Evolutionary conservation across 306 rosid genomes (phyloP).

Genomic region (Cyclanthera cordifolia): DNA sequence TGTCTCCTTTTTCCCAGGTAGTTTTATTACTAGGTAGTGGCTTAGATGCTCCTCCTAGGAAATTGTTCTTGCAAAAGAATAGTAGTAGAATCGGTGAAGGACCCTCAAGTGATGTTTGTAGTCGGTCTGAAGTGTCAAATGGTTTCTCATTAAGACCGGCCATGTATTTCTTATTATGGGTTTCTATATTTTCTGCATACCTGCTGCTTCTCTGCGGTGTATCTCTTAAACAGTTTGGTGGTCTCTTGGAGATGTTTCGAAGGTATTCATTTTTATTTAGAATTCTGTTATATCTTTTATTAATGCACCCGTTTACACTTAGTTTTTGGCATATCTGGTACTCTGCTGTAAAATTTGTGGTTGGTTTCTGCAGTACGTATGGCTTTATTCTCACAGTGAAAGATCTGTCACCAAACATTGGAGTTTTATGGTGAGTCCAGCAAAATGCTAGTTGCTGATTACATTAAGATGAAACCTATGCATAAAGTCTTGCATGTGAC

Average conservation of each 20-base stretch:
- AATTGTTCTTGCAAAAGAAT: constrained; percentile 36
- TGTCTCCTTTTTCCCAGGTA: constrained; percentile 34
- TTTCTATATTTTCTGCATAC: constrained; percentile 58
- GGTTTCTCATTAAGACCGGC: constrained; percentile 58
- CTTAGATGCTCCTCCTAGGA: constrained; percentile 80
- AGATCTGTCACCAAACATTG: constrained; percentile 65
- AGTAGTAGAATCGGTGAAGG: constrained; percentile 26
- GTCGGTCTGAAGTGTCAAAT: constrained; percentile 17
- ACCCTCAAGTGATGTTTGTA: constrained; percentile 25
- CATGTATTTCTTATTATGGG: constrained; percentile 42
- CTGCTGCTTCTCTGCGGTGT: constrained; percentile 57
- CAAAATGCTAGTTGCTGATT: background rate
- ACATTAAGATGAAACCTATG: background rate
- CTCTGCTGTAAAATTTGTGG: constrained; percentile 11
- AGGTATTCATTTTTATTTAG: constrained; percentile 32
- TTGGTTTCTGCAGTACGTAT: constrained; percentile 60
- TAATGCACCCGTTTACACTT: background rate
- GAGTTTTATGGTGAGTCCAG: constrained; percentile 71
- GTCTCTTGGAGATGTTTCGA: constrained; percentile 72
- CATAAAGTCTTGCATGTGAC: background rate
- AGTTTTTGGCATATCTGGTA: background rate
- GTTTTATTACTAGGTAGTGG: constrained; percentile 69
- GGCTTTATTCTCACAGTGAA: constrained; percentile 86
- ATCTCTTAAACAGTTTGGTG: constrained; percentile 56
- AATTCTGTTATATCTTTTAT: background rate